Evolutionary conservation across 768 basidiomycete species (phyloP).

Genomic region (Roridomyces roridus): DNA sequence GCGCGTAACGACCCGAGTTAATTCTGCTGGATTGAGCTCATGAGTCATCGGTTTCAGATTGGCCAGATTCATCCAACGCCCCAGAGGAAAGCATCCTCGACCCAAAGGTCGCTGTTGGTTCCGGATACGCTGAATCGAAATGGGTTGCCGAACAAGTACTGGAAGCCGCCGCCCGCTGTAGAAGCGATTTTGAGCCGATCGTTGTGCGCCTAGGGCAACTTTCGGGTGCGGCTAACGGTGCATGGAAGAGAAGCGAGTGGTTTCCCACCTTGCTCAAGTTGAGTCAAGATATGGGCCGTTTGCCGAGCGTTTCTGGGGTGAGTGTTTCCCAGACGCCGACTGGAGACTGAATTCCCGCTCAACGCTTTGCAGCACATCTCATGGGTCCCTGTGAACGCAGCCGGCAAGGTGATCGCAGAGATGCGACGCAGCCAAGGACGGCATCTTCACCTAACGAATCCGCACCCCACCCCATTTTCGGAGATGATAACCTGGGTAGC

Average conservation of each 20-base stretch:
- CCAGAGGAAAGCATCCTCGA: slow-evolving; percentile 28
- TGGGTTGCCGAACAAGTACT: slow-evolving; percentile 49
- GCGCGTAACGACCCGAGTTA: too few relatives aligned
- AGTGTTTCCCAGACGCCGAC: slow-evolving; percentile 11
- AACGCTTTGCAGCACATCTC: slow-evolving; percentile 23
- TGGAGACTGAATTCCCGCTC: neutral
- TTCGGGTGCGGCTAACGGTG: slow-evolving; percentile 39
- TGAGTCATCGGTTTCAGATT: too few relatives aligned
- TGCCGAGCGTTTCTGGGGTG: slow-evolving; percentile 38
- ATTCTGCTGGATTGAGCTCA: too few relatives aligned
- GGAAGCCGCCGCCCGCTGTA: slow-evolving; percentile 29
- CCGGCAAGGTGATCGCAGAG: neutral
- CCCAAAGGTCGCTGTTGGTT: slow-evolving; percentile 32
- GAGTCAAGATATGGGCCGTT: slow-evolving; percentile 28
- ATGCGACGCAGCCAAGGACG: neutral
- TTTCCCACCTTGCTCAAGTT: slow-evolving; percentile 43
- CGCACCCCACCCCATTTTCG: neutral
- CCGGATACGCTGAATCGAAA: slow-evolving; percentile 48
- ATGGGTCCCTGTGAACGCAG: slow-evolving; percentile 32
- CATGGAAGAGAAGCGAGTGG: slow-evolving; percentile 49
- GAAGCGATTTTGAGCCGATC: slow-evolving; percentile 32
- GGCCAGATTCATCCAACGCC: too few relatives aligned
- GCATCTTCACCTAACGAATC: slow-evolving; percentile 3
- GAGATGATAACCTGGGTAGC: neutral
- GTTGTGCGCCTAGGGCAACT: slow-evolving; percentile 48